Evolutionary conservation across 495 filamentous ascomycete species (phyloP).

Genomic region (Aspergillus diversus): DNA sequence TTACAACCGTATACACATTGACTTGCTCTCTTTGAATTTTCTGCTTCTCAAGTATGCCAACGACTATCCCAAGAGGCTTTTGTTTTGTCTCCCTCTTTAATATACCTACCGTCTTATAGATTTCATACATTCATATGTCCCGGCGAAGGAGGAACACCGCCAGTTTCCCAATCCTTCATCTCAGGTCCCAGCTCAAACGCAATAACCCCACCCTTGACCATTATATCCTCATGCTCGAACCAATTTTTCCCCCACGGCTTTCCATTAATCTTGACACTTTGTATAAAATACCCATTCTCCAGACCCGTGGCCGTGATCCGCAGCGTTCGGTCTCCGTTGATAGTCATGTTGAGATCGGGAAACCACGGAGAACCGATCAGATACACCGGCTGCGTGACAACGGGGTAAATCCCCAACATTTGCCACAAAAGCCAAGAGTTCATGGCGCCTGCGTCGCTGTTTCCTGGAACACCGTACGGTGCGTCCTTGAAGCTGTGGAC

Average conservation of each 20-base stretch:
- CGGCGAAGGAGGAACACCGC: conserved; percentile 56
- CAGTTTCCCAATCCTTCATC: conserved; percentile 59
- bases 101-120: not conserved
- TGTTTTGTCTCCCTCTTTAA: not conserved
- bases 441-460: conserved; percentile 73
- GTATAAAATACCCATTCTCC: conserved; percentile 57
- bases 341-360: conserved; percentile 56
- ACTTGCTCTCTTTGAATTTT: too few relatives aligned
- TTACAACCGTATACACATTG: too few relatives aligned
- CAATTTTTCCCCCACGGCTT: conserved; percentile 53
- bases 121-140: conserved; percentile 25
- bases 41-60: too few relatives aligned
- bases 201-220: conserved; percentile 61
- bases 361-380: conserved; percentile 68
- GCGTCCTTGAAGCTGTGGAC: conserved; percentile 40
- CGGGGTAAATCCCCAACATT: conserved; percentile 70
- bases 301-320: conserved; percentile 57
- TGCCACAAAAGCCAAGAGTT: conserved; percentile 71
- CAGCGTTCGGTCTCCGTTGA: conserved; percentile 58
- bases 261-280: conserved; percentile 44
- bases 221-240: conserved; percentile 66
- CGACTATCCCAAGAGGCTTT: not conserved
- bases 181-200: conserved; percentile 64
- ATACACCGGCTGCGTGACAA: conserved; percentile 67
- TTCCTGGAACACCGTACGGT: conserved; percentile 62